A percentile compares a stretch with the other conserved stretches of the same genome.
phyloP scores from a whole-genome alignment of 345 rosid species.

The Lepidium didymum region DNA sequence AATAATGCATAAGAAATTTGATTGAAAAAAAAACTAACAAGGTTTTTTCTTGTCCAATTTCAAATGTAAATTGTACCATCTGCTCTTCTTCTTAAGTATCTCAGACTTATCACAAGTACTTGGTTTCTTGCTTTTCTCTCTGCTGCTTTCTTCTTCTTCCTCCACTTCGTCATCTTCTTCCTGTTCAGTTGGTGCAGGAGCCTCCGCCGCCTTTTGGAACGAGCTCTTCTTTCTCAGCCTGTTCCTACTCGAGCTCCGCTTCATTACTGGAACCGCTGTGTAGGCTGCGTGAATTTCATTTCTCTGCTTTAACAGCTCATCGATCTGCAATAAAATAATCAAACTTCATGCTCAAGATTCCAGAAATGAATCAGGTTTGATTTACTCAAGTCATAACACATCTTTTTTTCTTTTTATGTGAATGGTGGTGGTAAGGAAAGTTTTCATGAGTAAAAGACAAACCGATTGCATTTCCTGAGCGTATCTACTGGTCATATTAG shows the following conservation, averaged over 20 bases:
- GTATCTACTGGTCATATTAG: slow-evolving; percentile 87
- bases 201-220: slow-evolving; percentile 23
- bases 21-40: slow-evolving; percentile 34
- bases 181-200: slow-evolving; percentile 16
- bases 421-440: not conserved
- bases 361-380: not conserved
- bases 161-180: slow-evolving; percentile 21
- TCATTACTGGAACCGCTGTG: slow-evolving; percentile 53
- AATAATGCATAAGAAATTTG: not conserved
- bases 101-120: slow-evolving; percentile 40
- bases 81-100: slow-evolving; percentile 56
- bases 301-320: slow-evolving; percentile 78
- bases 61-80: slow-evolving; percentile 76
- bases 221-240: slow-evolving; percentile 47
- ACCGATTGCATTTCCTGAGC: slow-evolving; percentile 93
- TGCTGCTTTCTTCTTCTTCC: slow-evolving; percentile 60
- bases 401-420: not conserved
- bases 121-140: slow-evolving; percentile 52
- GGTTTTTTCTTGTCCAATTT: slow-evolving; percentile 91
- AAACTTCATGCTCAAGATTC: not conserved
- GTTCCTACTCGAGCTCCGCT: slow-evolving; percentile 55
- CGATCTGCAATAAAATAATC: slow-evolving; percentile 46
- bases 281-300: slow-evolving; percentile 78
- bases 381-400: not conserved
- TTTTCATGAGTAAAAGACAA: slow-evolving; percentile 21